Evolutionary conservation across 2,329 filamentous ascomycete species (phyloP), one percentile per base, ranked within the genome.

Genomic region (Chaetomiaceae sp.): DNA sequence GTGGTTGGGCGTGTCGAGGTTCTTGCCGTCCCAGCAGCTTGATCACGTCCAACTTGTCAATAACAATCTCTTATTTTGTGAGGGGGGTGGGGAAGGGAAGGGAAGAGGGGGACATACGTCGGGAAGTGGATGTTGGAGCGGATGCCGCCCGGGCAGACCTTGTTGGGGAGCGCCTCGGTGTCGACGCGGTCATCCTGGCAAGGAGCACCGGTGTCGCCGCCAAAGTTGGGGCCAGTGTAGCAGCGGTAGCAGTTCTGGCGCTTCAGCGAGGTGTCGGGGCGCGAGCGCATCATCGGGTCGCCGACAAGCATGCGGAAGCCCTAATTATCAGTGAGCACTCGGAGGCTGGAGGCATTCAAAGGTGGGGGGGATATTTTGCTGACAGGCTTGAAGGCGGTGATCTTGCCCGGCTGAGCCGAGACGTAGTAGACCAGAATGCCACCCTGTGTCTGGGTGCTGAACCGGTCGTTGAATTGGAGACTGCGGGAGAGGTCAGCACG

Each of bases 71-170:
- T 30, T 18, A 21, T 8, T 84, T 80, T 2, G 80, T 80, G 54
- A 84, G 58, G 59, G 10, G 23, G 21, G 5, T 2, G 8, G 13
- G 6, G 40, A 84, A 79, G 2, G 80, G 81, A 55, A 84, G n/a
- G 18, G 73, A 63, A 80, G 76, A 53, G 78, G 76, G 59, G 74
- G 71, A 42, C 84, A 78, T 34, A 79, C 74, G 73, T 75, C 0
- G 73, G 74, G 64, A 76, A 77, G 10, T 70, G 69, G 40, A 76
- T 70, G 57, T 75, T 76, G 37, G 71, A 69, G 48, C 73, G 70
- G 51, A 76, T 75, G 16, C 73, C 74, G 32, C 72, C 72, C 1
- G 67, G 62, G 62, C 73, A 76, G 32, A 65, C 60, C 54, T 67
- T 69, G 7, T 59, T 64, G 5, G 72, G 72, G 6, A 76, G 62